These are phyloP conservation scores for Yamadazyma dushanensis DNA, from an alignment of 1,139 yeast genomes.

Conservation along the genomic window DNA sequence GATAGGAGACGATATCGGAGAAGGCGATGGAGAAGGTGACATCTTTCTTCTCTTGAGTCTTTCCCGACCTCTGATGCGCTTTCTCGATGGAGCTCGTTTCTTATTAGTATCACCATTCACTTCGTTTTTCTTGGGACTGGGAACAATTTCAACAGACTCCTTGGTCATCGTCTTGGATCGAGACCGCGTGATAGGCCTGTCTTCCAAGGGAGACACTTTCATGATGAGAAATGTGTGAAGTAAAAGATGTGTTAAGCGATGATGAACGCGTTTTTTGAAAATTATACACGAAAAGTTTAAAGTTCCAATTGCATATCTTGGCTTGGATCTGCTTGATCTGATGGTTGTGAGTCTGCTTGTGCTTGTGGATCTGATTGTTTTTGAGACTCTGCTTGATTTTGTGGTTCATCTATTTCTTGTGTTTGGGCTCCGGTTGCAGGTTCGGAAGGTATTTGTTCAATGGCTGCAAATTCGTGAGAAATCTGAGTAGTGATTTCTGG, in stretches of 20 bases:
- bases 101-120: neutral
- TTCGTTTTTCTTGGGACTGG: neutral
- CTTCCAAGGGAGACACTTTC: constrained; percentile 4
- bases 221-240: too few relatives aligned
- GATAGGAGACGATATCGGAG: neutral
- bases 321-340: too few relatives aligned
- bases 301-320: too few relatives aligned
- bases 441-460: too few relatives aligned
- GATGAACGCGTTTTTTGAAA: constrained; percentile 2
- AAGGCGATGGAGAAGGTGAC: constrained; percentile 1
- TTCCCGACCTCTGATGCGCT: neutral
- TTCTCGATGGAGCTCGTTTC: neutral
- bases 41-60: constrained; percentile 1
- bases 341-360: too few relatives aligned
- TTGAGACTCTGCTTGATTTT: too few relatives aligned
- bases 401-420: too few relatives aligned
- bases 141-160: neutral
- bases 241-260: neutral
- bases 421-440: too few relatives aligned
- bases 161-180: constrained; percentile 1
- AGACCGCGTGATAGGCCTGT: constrained; percentile 7
- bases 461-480: too few relatives aligned
- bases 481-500: too few relatives aligned
- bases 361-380: too few relatives aligned
- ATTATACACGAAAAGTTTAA: too few relatives aligned